Percentiles rank a stretch among this genome's conserved stretches.
Conservation (phyloP, 2,329 filamentous ascomycete genomes). For the Cladosporium sp. region DNA sequence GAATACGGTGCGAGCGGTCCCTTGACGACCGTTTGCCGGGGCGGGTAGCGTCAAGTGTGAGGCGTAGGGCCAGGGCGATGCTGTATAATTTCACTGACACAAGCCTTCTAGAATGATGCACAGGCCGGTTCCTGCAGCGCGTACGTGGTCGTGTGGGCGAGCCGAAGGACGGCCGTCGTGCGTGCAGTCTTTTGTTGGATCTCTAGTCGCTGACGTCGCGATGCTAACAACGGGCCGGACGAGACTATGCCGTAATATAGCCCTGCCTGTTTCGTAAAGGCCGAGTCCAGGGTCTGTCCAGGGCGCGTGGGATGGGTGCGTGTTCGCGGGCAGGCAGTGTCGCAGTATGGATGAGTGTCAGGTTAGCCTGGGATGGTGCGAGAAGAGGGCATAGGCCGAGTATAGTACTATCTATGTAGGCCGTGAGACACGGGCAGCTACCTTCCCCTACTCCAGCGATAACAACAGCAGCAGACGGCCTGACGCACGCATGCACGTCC, state of each 20-base stretch:
- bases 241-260: conserved; percentile 12
- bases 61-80: neutral
- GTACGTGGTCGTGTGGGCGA: conserved; percentile 15
- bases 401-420: neutral
- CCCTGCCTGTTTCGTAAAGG: neutral
- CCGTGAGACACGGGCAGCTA: neutral
- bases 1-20: conserved; percentile 1
- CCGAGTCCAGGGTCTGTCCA: conserved; percentile 7
- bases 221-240: conserved; percentile 12
- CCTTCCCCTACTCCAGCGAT: neutral
- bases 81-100: neutral
- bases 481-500: conserved; percentile 6
- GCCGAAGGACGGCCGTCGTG: conserved; percentile 16
- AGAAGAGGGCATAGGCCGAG: neutral
- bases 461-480: conserved; percentile 5
- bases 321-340: conserved; percentile 5
- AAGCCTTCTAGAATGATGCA: conserved; percentile 19
- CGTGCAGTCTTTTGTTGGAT: conserved; percentile 1
- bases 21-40: conserved; percentile 12
- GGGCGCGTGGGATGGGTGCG: conserved; percentile 10
- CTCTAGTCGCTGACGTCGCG: conserved; percentile 14
- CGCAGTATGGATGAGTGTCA: neutral
- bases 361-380: neutral
- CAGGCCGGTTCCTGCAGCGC: conserved; percentile 19
- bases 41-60: conserved; percentile 1